Evolutionary conservation across 192 early-diverging fungal species (phyloP).

Genomic region (Rhizoclosmatium sp.): DNA sequence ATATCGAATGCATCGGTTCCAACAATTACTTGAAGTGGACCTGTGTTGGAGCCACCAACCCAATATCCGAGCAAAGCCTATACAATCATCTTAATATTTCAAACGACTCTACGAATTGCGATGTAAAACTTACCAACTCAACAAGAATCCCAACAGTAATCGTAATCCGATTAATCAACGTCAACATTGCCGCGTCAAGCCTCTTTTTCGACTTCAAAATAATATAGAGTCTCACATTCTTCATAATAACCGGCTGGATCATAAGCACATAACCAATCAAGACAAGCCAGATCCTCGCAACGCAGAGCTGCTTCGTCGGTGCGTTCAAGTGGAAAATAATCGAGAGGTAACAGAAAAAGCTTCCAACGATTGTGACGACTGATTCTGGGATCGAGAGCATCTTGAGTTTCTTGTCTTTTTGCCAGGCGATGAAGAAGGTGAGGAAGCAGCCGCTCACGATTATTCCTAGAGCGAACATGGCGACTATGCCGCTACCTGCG

Average conservation of each 20-base stretch:
- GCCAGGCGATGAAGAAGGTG: background rate
- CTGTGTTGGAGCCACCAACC: background rate
- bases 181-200: background rate
- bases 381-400: background rate
- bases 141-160: background rate
- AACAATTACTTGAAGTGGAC: background rate
- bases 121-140: background rate
- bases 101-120: background rate
- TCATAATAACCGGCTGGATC: background rate
- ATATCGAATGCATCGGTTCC: background rate
- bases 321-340: background rate
- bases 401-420: background rate
- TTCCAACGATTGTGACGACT: background rate
- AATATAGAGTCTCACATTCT: constrained; percentile 2
- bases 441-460: background rate
- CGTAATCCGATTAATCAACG: background rate
- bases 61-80: background rate
- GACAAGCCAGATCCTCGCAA: background rate
- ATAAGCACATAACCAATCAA: background rate
- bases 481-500: background rate
- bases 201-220: constrained; percentile 17
- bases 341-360: background rate
- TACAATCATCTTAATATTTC: background rate
- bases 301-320: background rate
- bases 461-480: background rate